phyloP scores from a whole-genome alignment of 768 basidiomycete genomes.

The Paxillus rubicundulus region DNA sequence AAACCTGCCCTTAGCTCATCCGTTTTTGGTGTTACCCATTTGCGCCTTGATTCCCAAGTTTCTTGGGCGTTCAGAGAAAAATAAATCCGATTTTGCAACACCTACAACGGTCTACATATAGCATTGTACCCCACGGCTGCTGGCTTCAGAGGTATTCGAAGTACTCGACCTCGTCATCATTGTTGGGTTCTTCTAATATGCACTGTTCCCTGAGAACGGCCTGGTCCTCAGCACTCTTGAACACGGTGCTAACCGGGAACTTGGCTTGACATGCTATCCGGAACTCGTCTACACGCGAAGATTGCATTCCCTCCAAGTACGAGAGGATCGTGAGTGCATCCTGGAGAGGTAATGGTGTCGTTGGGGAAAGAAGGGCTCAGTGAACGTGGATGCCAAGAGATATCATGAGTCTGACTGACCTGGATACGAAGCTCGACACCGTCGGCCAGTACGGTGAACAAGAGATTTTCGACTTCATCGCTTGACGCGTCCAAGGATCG shows the following conservation, averaged over 20 bases:
- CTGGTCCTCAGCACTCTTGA: constrained; percentile 57
- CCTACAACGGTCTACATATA: background rate
- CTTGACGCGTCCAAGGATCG: constrained; percentile 44
- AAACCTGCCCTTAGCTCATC: constrained; percentile 30
- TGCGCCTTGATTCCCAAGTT: constrained; percentile 43
- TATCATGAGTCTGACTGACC: constrained; percentile 34
- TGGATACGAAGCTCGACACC: constrained; percentile 44
- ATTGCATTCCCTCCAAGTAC: constrained; percentile 50
- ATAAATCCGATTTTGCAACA: no score
- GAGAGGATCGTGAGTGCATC: constrained; percentile 46
- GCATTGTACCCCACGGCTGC: no score
- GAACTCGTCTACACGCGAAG: constrained; percentile 61
- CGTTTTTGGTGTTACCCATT: constrained; percentile 33
- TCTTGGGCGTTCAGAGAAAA: no score
- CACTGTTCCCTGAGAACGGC: constrained; percentile 34
- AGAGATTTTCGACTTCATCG: constrained; percentile 58
- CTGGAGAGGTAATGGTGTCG: constrained; percentile 33
- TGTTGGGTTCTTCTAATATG: constrained; percentile 10
- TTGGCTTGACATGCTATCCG: constrained; percentile 46
- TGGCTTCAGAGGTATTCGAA: constrained; percentile 17
- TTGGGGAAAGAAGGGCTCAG: background rate
- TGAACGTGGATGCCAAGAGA: background rate
- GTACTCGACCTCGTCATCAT: constrained; percentile 22
- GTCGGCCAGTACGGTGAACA: constrained; percentile 49
- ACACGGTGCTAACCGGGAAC: constrained; percentile 65